Evolutionary conservation across 164 flowering plant species (phyloP).

Genomic region (Houttuynia cordata): DNA sequence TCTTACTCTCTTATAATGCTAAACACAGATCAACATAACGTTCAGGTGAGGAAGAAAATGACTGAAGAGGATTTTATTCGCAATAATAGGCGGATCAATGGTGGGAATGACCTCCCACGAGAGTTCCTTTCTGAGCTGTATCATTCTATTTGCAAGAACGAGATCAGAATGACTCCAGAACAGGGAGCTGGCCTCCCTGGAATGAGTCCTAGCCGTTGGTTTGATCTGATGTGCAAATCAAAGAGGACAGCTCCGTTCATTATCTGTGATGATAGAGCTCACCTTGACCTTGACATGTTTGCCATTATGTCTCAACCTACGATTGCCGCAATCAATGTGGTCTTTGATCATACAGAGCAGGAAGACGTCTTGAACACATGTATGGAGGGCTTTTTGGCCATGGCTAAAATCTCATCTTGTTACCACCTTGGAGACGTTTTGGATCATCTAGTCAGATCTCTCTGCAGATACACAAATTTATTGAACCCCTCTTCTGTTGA

Average conservation of each 20-base stretch:
- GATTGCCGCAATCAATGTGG: conserved; percentile 33
- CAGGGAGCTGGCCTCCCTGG: conserved; percentile 24
- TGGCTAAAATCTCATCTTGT: conserved; percentile 33
- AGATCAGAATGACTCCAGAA: conserved; percentile 24
- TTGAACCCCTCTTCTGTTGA: conserved; percentile 20
- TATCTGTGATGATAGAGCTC: conserved; percentile 17
- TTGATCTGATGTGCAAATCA: conserved; percentile 25
- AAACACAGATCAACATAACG: conserved; percentile 37
- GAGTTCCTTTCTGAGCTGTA: conserved; percentile 28
- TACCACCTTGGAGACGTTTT: conserved; percentile 31
- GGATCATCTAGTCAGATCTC: conserved; percentile 32
- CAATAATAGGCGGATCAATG: conserved; percentile 32
- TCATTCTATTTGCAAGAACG: conserved; percentile 33
- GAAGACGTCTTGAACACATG: conserved; percentile 26
- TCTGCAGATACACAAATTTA: conserved; percentile 31
- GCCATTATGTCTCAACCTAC: conserved; percentile 34
- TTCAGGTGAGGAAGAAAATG: conserved; percentile 43
- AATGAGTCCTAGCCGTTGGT: conserved; percentile 33
- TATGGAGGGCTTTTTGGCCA: conserved; percentile 31
- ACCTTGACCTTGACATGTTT: conserved; percentile 34
- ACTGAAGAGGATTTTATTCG: conserved; percentile 39
- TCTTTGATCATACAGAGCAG: conserved; percentile 30
- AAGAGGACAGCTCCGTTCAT: conserved; percentile 27
- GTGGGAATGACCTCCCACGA: conserved; percentile 31
- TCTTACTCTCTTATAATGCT: conserved; percentile 38